Conservation (phyloP, 805 yeast genomes). For the Spathaspora hagerdaliae region DNA sequence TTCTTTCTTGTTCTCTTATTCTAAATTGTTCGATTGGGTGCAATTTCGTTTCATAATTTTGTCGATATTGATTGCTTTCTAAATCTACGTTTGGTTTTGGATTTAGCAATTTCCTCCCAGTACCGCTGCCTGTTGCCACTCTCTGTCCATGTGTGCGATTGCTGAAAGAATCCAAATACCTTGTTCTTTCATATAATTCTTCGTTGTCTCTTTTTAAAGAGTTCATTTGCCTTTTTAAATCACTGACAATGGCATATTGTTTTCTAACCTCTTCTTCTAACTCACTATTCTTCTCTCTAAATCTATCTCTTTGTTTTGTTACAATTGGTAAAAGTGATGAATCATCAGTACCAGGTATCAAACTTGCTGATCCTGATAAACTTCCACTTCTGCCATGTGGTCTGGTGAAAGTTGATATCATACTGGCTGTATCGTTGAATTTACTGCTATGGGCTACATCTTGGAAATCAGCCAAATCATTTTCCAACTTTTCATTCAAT, state of each 20-base stretch:
- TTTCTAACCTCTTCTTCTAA: slow-evolving; percentile 77
- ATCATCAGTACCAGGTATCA: slow-evolving; percentile 8
- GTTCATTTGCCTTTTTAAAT: slow-evolving; percentile 61
- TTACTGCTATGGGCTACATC: slow-evolving; percentile 31
- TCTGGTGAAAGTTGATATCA: slow-evolving; percentile 52
- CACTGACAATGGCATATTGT: slow-evolving; percentile 48
- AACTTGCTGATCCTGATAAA: slow-evolving; percentile 16
- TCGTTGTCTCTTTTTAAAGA: slow-evolving; percentile 69
- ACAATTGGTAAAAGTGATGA: slow-evolving; percentile 72
- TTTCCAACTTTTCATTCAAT: slow-evolving; percentile 63
- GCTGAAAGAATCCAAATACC: slow-evolving; percentile 55
- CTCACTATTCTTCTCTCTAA: slow-evolving; percentile 76
- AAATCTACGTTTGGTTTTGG: slow-evolving; percentile 40
- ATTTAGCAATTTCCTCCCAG: slow-evolving; percentile 16
- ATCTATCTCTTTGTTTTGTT: slow-evolving; percentile 92
- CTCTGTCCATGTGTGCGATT: slow-evolving; percentile 6
- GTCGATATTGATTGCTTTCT: slow-evolving; percentile 56
- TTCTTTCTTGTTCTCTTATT: slow-evolving; percentile 70
- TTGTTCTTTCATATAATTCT: slow-evolving; percentile 72
- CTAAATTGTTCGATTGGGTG: slow-evolving; percentile 85
- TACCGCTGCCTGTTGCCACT: slow-evolving; percentile 2
- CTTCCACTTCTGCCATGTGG: slow-evolving; percentile 28
- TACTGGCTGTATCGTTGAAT: slow-evolving; percentile 59
- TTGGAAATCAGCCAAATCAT: slow-evolving; percentile 63
- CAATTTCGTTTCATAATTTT: slow-evolving; percentile 67